These are phyloP conservation scores for Hemileccinum rubropunctum DNA, from an alignment of 768 basidiomycete genomes.

Conservation along the genomic window DNA sequence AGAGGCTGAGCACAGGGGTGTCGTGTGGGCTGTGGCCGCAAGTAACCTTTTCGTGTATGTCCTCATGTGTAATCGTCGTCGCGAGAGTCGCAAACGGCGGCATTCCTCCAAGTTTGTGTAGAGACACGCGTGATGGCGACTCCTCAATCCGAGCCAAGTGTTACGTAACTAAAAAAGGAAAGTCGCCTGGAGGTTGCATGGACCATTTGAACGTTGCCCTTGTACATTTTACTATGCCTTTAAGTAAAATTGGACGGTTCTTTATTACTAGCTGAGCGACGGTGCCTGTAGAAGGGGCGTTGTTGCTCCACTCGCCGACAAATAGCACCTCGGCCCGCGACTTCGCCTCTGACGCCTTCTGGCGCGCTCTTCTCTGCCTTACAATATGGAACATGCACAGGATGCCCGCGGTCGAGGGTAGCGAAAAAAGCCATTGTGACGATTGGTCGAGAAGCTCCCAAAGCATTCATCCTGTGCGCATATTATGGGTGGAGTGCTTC, in stretches of 20 bases:
- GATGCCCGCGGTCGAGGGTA: slow-evolving; percentile 30
- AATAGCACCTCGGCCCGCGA: slow-evolving; percentile 12
- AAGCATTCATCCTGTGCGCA: slow-evolving; percentile 3
- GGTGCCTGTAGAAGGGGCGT: slow-evolving; percentile 4
- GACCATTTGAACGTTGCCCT: too few species aligned
- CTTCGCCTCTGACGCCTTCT: slow-evolving; percentile 11
- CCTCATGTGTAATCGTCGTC: slow-evolving; percentile 31
- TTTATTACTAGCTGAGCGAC: slow-evolving; percentile 4
- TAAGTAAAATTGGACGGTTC: not conserved
- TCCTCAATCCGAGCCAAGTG: too few species aligned
- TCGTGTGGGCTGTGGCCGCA: slow-evolving; percentile 25
- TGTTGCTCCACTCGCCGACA: slow-evolving; percentile 19
- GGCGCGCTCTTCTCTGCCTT: slow-evolving; percentile 20
- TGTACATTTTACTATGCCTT: too few species aligned
- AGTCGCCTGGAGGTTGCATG: slow-evolving; percentile 14
- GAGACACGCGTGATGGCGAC: slow-evolving; percentile 16
- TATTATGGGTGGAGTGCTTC: slow-evolving; percentile 21
- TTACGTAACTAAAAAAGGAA: slow-evolving; percentile 20
- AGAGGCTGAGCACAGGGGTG: slow-evolving; percentile 51
- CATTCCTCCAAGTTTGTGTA: slow-evolving; percentile 15
- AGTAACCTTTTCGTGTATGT: slow-evolving; percentile 36
- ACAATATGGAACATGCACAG: slow-evolving; percentile 30
- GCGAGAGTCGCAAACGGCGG: slow-evolving; percentile 30
- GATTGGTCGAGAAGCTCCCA: slow-evolving; percentile 7
- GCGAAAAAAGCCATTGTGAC: not conserved